Conservation (phyloP, 2,329 filamentous ascomycete species). For the Diaporthe capsici region DNA sequence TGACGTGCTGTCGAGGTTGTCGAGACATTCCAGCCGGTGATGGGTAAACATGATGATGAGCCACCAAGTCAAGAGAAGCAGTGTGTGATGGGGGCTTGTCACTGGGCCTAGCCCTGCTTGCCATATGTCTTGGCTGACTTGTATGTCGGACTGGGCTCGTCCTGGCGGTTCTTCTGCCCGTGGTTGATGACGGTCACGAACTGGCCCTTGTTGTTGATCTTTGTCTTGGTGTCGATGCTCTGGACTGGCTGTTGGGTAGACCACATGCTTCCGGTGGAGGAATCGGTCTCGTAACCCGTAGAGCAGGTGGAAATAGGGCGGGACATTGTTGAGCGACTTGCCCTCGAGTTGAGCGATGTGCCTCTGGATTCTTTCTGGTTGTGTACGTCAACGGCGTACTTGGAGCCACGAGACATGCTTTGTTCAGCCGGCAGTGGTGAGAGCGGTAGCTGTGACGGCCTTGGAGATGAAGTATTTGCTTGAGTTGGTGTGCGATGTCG, state of each 20-base stretch:
- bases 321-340: slow-evolving; percentile 31
- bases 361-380: slow-evolving; percentile 7
- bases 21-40: neutral
- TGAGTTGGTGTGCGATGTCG: neutral
- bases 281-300: slow-evolving; percentile 30
- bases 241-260: slow-evolving; percentile 16
- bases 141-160: slow-evolving; percentile 23
- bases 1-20: neutral
- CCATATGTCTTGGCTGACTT: slow-evolving; percentile 10
- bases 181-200: slow-evolving; percentile 40
- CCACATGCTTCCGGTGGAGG: neutral
- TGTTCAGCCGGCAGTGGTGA: neutral
- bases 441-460: neutral
- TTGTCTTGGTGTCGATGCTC: slow-evolving; percentile 32
- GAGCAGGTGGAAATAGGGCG: slow-evolving; percentile 22
- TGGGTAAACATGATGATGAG: neutral
- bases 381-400: slow-evolving; percentile 34
- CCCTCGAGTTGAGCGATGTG: slow-evolving; percentile 34
- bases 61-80: neutral
- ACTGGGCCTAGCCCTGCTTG: neutral
- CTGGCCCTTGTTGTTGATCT: slow-evolving; percentile 32
- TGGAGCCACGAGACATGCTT: slow-evolving; percentile 35
- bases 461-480: neutral
- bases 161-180: slow-evolving; percentile 6
- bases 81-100: neutral